phyloP scores from a whole-genome alignment of 306 rosid genomes.

The Quercus ilex region DNA sequence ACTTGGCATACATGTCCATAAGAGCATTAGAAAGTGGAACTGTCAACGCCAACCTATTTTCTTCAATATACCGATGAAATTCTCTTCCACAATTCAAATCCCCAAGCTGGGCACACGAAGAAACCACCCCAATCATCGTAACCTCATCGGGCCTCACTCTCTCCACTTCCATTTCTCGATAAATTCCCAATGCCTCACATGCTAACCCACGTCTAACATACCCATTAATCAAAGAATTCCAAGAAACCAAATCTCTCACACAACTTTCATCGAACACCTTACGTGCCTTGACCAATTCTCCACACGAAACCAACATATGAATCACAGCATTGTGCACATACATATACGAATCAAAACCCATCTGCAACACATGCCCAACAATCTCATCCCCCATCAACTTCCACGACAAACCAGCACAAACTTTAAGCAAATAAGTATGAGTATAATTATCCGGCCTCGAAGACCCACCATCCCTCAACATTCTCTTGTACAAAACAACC shows the following conservation, averaged over 20 bases:
- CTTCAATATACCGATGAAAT: slow-evolving; percentile 44
- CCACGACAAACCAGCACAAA: slow-evolving; percentile 46
- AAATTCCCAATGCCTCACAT: slow-evolving; percentile 48
- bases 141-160: slow-evolving; percentile 67
- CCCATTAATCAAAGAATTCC: slow-evolving; percentile 84
- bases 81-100: slow-evolving; percentile 53
- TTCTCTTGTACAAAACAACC: slow-evolving; percentile 44
- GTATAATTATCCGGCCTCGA: slow-evolving; percentile 65
- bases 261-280: slow-evolving; percentile 55
- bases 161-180: slow-evolving; percentile 47
- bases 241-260: slow-evolving; percentile 76
- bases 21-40: slow-evolving; percentile 62
- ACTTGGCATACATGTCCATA: slow-evolving; percentile 78
- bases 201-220: slow-evolving; percentile 60
- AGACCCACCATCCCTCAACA: slow-evolving; percentile 41
- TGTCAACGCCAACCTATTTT: slow-evolving; percentile 47
- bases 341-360: slow-evolving; percentile 56
- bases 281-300: slow-evolving; percentile 44
- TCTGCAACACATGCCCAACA: slow-evolving; percentile 57
- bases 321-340: slow-evolving; percentile 69
- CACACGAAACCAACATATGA: slow-evolving; percentile 53
- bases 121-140: slow-evolving; percentile 74
- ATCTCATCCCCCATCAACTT: slow-evolving; percentile 42
- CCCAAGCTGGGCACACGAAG: slow-evolving; percentile 69
- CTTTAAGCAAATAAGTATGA: slow-evolving; percentile 61